Evolutionary conservation across 129 eudicot genomes (phyloP).

Genomic region (Helianthus annuus): HanXRQr2.0-SUNRISE NC_035447.2:48513601-48514100

Average conservation of each 20-base stretch:
- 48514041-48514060: too few species aligned
- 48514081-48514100: too few species aligned
- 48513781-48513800: conserved; percentile 79
- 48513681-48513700: conserved; percentile 66
- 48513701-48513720: conserved; percentile 76
- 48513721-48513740: conserved; percentile 66
- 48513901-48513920: not conserved
- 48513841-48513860: not conserved
- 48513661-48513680: conserved; percentile 87
- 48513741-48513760: conserved; percentile 76
- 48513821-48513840: conserved; percentile 18
- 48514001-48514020: too few species aligned
- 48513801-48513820: conserved; percentile 89
- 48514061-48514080: too few species aligned
- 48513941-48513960: too few species aligned
- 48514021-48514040: too few species aligned
- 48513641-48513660: too few species aligned
- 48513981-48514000: too few species aligned
- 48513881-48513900: not conserved
- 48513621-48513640: too few species aligned
- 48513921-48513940: too few species aligned
- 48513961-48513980: too few species aligned
- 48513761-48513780: conserved; percentile 67
- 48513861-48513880: conserved; percentile 10
- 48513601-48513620: too few species aligned